Evolutionary conservation across 371 early-diverging fungal species (phyloP), one percentile per base, ranked within the genome.

Genomic region (Mortierella sp.): DNA sequence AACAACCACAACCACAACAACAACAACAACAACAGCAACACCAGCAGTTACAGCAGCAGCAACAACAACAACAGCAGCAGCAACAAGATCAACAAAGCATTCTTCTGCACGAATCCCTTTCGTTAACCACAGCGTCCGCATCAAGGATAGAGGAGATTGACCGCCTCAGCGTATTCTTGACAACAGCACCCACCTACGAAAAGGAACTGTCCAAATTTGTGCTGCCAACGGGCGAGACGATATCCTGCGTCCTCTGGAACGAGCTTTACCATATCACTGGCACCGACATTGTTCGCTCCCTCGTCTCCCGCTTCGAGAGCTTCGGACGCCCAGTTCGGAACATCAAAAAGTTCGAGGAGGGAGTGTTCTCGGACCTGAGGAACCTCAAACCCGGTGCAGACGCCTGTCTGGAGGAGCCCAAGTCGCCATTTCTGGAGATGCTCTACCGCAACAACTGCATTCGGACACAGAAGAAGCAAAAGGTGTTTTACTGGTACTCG

Each of bases 401-500:
- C 89, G 99, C 99, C 48, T 93, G 96, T 4, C 92, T 99, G 46
- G 99, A 99, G 89, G 97, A 97, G 78, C 98, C 99, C 24, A 93
- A 99, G 71, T 97, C 97, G 16, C 98, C 97, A 78, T 97, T 99
- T 83, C 90, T 99, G 59, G 99, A 99, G 87, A 96, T 98, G 90
- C 92, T 99, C 72, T 98, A 98, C 93, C 97, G 98, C 89, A 95
- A 98, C 90, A 96, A 98, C 80, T 99, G 99, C 89, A 98, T 99
- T 77, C 94, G 99, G 46, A 99, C 99, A 11, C 99, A 99, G 89
- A 99, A 99, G 93, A 99, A 99, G 90, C 98, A 98, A 88, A 99
- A 99, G 82, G 99, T 99, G 24, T 99, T 99, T 88, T 98, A 94
- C 88, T 99, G 99, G 99, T 96, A 96, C 88, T 96, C 97, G 51